Base-by-base conservation (phyloP, 352 stramenopile species). In the Phytophthora palmivora region DNA sequence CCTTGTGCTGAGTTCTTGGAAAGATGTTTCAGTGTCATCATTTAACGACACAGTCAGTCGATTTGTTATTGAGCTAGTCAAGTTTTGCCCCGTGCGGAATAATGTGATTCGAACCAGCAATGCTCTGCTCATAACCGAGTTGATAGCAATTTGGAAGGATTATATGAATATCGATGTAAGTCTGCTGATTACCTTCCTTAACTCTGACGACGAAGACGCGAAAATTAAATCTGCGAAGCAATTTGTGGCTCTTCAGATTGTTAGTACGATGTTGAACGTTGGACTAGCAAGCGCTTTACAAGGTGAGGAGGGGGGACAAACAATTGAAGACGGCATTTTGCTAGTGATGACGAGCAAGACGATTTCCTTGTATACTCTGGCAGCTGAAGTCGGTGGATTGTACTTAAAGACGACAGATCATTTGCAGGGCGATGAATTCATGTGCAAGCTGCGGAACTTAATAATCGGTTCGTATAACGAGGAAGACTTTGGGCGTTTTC, bases 21-120 rank as follows among this genome's bases (percentile, higher is more conserved):
- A 80, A 33, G 55, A 81, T 21, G 58, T 83, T 12, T 42, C 62
- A 3, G 33, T 74, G 9, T 21, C 34, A 24, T 50, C 48, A 10
- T 33, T 77, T 15, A 45, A 42, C 8, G 61, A 58, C 2, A 68
- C 56, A 8, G 47, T 58, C 8, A 84, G 67, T 16, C 74, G 75
- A 18, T 91, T 91, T 71, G 32, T 89, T 21, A 82, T 88, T 34
- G 68, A 74, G 14, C 38, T 91, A 18, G 72, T 91, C 21, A 72
- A 84, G 28, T 42, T 91, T 32, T 87, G 81, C 15, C 79, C 81
- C 0, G 70, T 89, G 30, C 61, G 66, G 22, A 74, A 67, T 19
- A 81, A 80, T 60, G 21, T 76, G 19, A 73, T 95, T 62, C 76
- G 88, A 48, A 69, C 89, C 57, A 84, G 82, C 56, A 95, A 92